Base-by-base conservation (phyloP, 2,329 filamentous ascomycete genomes). In the Teratosphaeria zuluensis region DNA sequence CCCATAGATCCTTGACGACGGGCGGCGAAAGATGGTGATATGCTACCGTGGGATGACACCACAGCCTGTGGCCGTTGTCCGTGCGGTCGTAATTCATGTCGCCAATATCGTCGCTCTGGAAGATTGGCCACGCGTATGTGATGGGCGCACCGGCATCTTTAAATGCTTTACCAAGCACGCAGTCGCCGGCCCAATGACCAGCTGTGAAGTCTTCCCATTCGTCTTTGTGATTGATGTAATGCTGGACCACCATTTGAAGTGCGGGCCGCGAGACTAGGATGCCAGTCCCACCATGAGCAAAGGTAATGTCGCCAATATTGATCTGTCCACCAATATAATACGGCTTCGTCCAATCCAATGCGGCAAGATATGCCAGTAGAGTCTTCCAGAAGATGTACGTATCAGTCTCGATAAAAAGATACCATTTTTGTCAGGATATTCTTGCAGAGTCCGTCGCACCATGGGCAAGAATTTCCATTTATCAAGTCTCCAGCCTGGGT, bases 401-500 rank as follows among this genome's bases (percentile, higher is more conserved):
- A 63, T 81, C 78, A 1, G 77, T 76, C 60, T 81, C 79, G 51
- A 79, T 73, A 63, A 82, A 81, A 56, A 82, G 75, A 62, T 78
- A 82, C 74, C 80, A 81, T 54, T 77, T 73, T 57, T 75, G 32
- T 74, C 68, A 1, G 79, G 79, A 48, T 76, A 77, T 59, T 72
- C 68, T 28, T 70, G 63, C 69, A 78, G 77, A 1, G 80, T 78
- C 21, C 73, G 70, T 60, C 81, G 77, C 4, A 81, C 72, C 74
- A 80, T 80, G 28, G 80, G 78, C 31, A 82, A 66, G 59, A 82
- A 81, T 64, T 82, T 82, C 72, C 76, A 82, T 63, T 78, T 35
- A 35, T 35, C 32, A 7, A 35, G 72, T 35, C 67, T 72, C 79
- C 80, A 81, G 1, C 79, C 80, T 33, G 19, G 64, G 61, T 66